Base-by-base conservation (phyloP, 2,329 filamentous ascomycete genomes). In the Blastomyces gilchristii region DNA sequence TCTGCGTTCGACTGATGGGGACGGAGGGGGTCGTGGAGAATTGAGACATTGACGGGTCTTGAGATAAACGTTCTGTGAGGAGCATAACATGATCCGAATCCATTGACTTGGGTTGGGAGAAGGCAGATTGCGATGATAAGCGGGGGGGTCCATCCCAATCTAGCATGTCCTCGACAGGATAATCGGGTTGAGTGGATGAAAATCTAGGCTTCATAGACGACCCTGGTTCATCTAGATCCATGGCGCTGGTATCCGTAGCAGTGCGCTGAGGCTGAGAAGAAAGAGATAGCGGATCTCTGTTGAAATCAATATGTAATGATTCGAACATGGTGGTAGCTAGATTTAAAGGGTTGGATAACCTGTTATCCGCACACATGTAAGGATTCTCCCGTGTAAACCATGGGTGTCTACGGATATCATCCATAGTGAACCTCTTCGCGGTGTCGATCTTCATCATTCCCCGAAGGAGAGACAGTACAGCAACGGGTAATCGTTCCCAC, bases 291-390 rank as follows among this genome's bases (percentile, higher is more conserved):
- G 87, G 85, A 64, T 85, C 80, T 69, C 88, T 84, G 61, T 82
- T 86, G 72, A 97, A 92, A 75, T 97, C 90, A 73, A 99, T 96
- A 66, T 85, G 89, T 18, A 99, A 84, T 62, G 86, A 89, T 73
- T 96, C 90, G 62, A 99, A 87, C 90, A 99, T 96, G 71, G 90
- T 87, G 0, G 94, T 96, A n/a, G 94, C 94, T 57, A 99, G 81
- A 62, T 86, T 85, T 65, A 97, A 80, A 0, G 90, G 90, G 70
- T 97, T 90, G 12, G 83, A 83, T 43, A 92, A 82, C 67, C 82
- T 85, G 68, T 93, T 93, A 65, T 91, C 87, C 0, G 83, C 71
- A 3, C 86, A 85, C 59, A 97, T 81, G 69, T 91, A 87, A 41
- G 82, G 83, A 74, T 97, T 99, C 64, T 82, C 82, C 56, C 90